Evolutionary conservation across 805 yeast species (phyloP).

Genomic region (Candida bentonensis): DNA sequence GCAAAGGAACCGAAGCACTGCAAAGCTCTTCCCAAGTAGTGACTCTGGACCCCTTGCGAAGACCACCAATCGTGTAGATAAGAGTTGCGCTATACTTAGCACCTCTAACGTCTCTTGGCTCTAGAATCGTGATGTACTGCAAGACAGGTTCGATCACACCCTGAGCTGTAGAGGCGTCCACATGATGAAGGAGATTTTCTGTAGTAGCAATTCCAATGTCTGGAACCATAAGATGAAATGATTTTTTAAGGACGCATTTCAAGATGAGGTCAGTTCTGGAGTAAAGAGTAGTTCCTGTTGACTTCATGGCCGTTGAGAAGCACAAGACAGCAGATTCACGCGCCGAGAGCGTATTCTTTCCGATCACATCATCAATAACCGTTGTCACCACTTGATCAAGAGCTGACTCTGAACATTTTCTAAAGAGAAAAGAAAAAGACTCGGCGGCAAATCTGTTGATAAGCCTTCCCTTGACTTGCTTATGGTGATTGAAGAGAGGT

Average conservation of each 20-base stretch:
- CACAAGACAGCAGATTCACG: conserved; percentile 36
- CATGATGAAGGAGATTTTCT: background rate
- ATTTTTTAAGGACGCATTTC: conserved; percentile 5
- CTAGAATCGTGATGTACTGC: background rate
- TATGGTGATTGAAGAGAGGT: conserved; percentile 44
- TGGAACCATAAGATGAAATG: background rate
- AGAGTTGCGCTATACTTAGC: conserved; percentile 1
- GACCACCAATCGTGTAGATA: conserved; percentile 19
- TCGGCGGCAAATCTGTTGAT: conserved; percentile 79
- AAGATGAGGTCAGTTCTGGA: conserved; percentile 49
- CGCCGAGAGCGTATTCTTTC: background rate
- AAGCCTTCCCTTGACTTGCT: conserved; percentile 29
- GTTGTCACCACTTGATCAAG: conserved; percentile 33
- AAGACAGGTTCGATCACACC: background rate
- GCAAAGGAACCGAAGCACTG: background rate
- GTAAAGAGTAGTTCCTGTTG: conserved; percentile 60
- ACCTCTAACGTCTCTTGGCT: background rate
- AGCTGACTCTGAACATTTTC: conserved; percentile 43
- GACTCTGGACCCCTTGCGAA: conserved; percentile 25
- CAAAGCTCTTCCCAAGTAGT: conserved; percentile 17
- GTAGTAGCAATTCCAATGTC: background rate
- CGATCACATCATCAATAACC: conserved; percentile 18
- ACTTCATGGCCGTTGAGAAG: conserved; percentile 59
- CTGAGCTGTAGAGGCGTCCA: background rate
- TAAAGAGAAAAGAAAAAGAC: conserved; percentile 69